Evolutionary conservation across 768 basidiomycete species (phyloP).

Genomic region (Pholiota conissans): DNA sequence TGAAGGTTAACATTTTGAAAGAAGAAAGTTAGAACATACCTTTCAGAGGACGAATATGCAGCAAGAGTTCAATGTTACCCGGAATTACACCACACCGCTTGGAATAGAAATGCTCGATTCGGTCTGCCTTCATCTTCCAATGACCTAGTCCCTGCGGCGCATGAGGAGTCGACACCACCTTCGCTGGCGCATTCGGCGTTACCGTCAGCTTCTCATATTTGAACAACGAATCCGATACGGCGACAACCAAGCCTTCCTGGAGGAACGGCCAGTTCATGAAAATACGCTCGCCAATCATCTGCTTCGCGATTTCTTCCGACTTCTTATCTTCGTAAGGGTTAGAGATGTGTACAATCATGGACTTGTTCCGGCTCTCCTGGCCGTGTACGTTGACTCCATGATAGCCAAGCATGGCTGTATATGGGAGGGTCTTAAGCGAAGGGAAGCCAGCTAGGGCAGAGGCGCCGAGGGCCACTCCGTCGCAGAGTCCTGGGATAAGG

Average conservation of each 20-base stretch:
- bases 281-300: slow-evolving; percentile 73
- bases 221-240: slow-evolving; percentile 84
- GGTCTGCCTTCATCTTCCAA: slow-evolving; percentile 83
- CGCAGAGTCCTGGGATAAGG: slow-evolving; percentile 81
- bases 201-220: slow-evolving; percentile 75
- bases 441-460: slow-evolving; percentile 95
- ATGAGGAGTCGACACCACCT: slow-evolving; percentile 75
- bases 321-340: slow-evolving; percentile 70
- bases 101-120: slow-evolving; percentile 82
- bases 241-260: slow-evolving; percentile 85
- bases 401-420: slow-evolving; percentile 71
- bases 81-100: slow-evolving; percentile 88
- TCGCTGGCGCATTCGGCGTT: slow-evolving; percentile 47
- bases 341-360: slow-evolving; percentile 86
- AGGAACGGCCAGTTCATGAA: slow-evolving; percentile 95
- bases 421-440: slow-evolving; percentile 85
- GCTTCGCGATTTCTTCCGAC: slow-evolving; percentile 69
- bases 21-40: slow-evolving; percentile 57
- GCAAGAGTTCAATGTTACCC: slow-evolving; percentile 73
- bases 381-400: slow-evolving; percentile 96
- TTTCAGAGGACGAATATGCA: slow-evolving; percentile 91
- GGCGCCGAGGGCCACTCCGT: slow-evolving; percentile 85
- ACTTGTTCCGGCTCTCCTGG: slow-evolving; percentile 86
- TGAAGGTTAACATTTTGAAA: no score
- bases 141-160: slow-evolving; percentile 60